Evolutionary conservation across 768 basidiomycete genomes (phyloP).

Genomic region (Lactifluus hygrophoroides): DNA sequence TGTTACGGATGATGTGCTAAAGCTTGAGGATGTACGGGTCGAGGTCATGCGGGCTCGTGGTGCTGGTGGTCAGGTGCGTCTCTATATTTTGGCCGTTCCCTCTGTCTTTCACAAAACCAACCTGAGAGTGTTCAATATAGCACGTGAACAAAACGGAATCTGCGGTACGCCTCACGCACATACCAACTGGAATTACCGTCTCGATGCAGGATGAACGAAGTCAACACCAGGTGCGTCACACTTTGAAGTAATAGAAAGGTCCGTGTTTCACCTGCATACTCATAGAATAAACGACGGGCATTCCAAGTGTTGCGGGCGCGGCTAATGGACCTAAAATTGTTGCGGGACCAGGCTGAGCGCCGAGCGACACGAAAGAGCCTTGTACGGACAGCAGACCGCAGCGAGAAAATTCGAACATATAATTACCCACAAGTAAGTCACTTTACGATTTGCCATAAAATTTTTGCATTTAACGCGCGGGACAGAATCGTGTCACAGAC

Average conservation of each 20-base stretch:
- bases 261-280: background rate
- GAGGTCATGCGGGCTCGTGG: constrained; percentile 98
- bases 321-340: constrained; percentile 72
- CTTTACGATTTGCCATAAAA: background rate
- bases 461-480: background rate
- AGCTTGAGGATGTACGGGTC: constrained; percentile 77
- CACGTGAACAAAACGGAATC: constrained; percentile 99
- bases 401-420: constrained; percentile 94
- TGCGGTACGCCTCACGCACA: constrained; percentile 87
- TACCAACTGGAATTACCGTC: constrained; percentile 88
- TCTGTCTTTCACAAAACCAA: background rate
- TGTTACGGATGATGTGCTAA: constrained; percentile 55
- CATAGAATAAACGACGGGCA: constrained; percentile 83
- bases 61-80: constrained; percentile 83
- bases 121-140: constrained; percentile 30
- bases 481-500: constrained; percentile 20
- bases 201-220: constrained; percentile 98
- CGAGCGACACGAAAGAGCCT: constrained; percentile 64
- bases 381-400: constrained; percentile 75
- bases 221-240: constrained; percentile 74
- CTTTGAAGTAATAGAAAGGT: background rate
- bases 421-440: constrained; percentile 76
- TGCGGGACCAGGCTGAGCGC: constrained; percentile 57
- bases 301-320: constrained; percentile 85
- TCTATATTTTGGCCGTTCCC: too few species aligned